These are phyloP conservation scores for Plasmopara muralis DNA, from an alignment of 352 stramenopile genomes.

Conservation along the genomic window DNA sequence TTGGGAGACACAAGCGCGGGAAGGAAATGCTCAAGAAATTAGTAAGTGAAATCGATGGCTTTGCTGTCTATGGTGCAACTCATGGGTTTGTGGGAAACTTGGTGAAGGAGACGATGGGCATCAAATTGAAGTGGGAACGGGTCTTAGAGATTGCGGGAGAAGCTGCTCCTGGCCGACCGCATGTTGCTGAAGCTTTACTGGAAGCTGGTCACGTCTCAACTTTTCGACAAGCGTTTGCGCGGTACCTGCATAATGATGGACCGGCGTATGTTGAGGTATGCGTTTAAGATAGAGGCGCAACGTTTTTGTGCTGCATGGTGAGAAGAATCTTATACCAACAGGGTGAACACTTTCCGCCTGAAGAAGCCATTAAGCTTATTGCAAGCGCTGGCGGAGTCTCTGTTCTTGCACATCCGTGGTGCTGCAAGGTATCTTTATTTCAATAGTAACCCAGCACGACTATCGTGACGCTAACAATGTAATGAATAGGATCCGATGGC, in stretches of 20 bases:
- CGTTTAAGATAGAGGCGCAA: background rate
- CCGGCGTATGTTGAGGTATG: slow-evolving; percentile 77
- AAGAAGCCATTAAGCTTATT: slow-evolving; percentile 83
- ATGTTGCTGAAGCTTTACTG: slow-evolving; percentile 75
- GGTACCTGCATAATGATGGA: slow-evolving; percentile 77
- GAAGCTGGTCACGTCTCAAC: slow-evolving; percentile 66
- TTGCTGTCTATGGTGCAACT: background rate
- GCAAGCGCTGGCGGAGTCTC: slow-evolving; percentile 70
- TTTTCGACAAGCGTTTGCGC: slow-evolving; percentile 74
- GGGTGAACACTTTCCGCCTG: slow-evolving; percentile 77
- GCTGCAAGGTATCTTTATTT: slow-evolving; percentile 50
- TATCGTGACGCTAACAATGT: background rate
- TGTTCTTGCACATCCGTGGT: slow-evolving; percentile 81
- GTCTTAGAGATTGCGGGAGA: slow-evolving; percentile 80
- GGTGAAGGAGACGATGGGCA: slow-evolving; percentile 67
- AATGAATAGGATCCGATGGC: slow-evolving; percentile 51
- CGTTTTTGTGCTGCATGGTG: background rate
- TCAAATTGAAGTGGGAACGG: slow-evolving; percentile 73
- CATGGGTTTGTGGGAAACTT: background rate
- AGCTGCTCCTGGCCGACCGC: slow-evolving; percentile 66
- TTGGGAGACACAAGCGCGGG: slow-evolving; percentile 67
- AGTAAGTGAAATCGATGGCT: slow-evolving; percentile 23
- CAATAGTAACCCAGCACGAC: too few species aligned
- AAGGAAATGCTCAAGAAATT: slow-evolving; percentile 81
- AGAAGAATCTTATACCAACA: slow-evolving; percentile 7